phyloP scores from a whole-genome alignment of 805 yeast genomes.

The Clavispora carvajalis region DNA sequence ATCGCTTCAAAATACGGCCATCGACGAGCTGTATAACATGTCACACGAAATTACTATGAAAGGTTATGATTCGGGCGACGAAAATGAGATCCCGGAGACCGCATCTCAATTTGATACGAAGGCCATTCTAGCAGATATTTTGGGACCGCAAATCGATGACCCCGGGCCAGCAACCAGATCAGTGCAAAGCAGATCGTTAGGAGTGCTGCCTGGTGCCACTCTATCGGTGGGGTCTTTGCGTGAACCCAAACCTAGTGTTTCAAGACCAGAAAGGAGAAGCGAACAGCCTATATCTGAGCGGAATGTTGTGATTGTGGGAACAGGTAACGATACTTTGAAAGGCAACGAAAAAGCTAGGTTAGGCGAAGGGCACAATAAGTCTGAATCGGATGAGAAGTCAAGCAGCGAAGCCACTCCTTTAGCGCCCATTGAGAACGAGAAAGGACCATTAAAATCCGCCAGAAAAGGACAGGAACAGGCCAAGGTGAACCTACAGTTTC shows the following conservation, averaged over 20 bases:
- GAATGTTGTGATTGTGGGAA: no score
- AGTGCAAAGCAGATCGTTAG: not conserved
- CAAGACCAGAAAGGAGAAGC: not conserved
- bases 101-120: not conserved
- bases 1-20: slow-evolving; percentile 6
- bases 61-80: slow-evolving; percentile 13
- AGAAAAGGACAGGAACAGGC: no score
- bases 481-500: slow-evolving; percentile 24
- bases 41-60: slow-evolving; percentile 29
- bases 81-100: not conserved
- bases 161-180: not conserved
- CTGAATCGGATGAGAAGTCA: no score
- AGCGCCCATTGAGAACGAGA: no score
- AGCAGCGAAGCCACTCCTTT: no score
- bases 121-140: not conserved
- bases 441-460: no score
- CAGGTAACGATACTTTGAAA: no score
- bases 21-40: slow-evolving; percentile 28
- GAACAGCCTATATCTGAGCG: no score
- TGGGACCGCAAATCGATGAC: not conserved
- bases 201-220: not conserved
- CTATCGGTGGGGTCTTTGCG: not conserved
- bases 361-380: no score
- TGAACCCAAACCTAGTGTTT: not conserved
- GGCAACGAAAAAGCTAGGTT: no score